Evolutionary conservation across 116 monocot species (phyloP).

Genomic region (Zostera marina): DNA sequence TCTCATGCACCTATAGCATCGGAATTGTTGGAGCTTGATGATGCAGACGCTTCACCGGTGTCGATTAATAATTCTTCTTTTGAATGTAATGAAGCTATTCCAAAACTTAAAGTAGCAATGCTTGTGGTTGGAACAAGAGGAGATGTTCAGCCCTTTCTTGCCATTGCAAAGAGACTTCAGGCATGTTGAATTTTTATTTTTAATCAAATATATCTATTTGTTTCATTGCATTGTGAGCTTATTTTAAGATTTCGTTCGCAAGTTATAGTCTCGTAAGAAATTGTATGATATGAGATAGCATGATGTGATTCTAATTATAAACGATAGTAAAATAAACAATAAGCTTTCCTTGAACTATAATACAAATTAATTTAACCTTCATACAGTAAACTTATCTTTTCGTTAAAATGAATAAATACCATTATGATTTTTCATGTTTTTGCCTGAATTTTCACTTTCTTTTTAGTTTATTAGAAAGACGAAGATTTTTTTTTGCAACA

Average conservation of each 20-base stretch:
- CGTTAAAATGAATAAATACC: no score
- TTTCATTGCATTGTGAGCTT: neutral
- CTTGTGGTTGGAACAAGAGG: conserved; percentile 99
- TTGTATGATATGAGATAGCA: neutral
- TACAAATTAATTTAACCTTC: neutral
- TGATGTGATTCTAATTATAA: neutral
- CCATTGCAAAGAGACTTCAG: conserved; percentile 88
- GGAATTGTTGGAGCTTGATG: conserved; percentile 81
- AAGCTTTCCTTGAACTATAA: neutral
- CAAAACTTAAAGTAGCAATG: conserved; percentile 75
- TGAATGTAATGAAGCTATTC: conserved; percentile 38
- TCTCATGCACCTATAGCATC: conserved; percentile 47
- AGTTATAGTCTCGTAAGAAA: neutral
- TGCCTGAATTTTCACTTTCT: no score
- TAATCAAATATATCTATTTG: neutral
- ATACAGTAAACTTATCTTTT: neutral
- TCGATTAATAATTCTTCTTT: conserved; percentile 10
- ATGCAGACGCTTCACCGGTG: conserved; percentile 23
- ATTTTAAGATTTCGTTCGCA: neutral
- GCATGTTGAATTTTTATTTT: conserved; percentile 17
- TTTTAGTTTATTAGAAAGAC: no score
- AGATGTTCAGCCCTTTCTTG: conserved; percentile 95
- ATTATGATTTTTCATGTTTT: no score
- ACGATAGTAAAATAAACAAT: neutral
- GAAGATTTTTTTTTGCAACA: no score